Base-by-base conservation (phyloP, 2,329 filamentous ascomycete species). In the Penicillium sp. region DNA sequence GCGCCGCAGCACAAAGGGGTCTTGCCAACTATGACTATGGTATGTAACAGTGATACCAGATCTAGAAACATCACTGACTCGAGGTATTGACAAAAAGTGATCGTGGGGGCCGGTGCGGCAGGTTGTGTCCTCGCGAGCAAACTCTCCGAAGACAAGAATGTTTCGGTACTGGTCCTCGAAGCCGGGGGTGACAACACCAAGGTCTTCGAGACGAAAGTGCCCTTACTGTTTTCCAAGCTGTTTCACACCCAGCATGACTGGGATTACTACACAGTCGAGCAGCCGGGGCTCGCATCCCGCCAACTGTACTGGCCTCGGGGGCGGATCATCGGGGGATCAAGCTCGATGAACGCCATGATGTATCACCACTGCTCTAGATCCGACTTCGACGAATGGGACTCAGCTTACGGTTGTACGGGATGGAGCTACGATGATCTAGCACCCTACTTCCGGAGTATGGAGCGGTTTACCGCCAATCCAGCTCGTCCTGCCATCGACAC, bases 391-490 rank as follows among this genome's bases (percentile, higher is more conserved):
- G 52, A 60, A 30, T 58, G 57, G 57, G 52, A 33, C 4, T 24
- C 40, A 8, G 30, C 12, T 6, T 50, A 58, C 39, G 57, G 55
- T 5, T 60, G 57, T 15, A 18, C 46, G 7, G 76, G 72, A 1
- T 78, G 73, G 71, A 66, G 64, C 18, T 79, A 75, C 69, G 62
- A 69, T 1, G 69, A 68, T 27, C 59, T 82, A 4, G 56, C 78
- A 2, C 77, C 76, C 0, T 81, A 80, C 55, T 79, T 81, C 53
- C 65, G 68, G 41, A 42, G 50, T 8, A 60, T 60, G 57, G 57
- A 60, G 45, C 48, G 51, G 5, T 60, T 60, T 15, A 60, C 55
- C 4, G 49, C 52, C 1, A 52, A 58, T 26, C 20, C 52, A 13
- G 32, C 26, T 10, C 52, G 57, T 8, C 57, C 55, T 9, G 33